Evolutionary conservation across 768 basidiomycete species (phyloP), one percentile per base, ranked within the genome.

Genomic region (Lactarius psammicola): DNA sequence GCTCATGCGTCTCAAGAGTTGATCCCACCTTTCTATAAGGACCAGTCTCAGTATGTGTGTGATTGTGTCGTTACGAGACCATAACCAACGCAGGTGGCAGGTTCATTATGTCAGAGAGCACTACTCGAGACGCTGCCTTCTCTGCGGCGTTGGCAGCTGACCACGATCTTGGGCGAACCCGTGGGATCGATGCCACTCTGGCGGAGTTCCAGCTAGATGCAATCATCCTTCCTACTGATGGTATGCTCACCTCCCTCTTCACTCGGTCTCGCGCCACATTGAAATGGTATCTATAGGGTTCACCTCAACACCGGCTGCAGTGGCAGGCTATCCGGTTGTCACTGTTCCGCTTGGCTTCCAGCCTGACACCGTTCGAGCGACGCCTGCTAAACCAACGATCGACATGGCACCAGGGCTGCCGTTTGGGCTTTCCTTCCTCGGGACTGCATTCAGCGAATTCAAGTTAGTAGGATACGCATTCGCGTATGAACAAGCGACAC

Each of bases 1-100:
- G 79, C 78, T 13, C 79, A 89, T 66, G 78, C 82, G 6, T 75
- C 77, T 7, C 77, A 84, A 36, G 87, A 88, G 70, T 73, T 78
- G 13, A 70, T 74, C 9, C 71, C 73, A 28, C 76, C 78, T 8
- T 79, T 73, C 68, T 72, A 77, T 59, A 74, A 71, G 0, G 73
- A 75, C 58, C 80, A 80, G 65, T 78, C 77, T 4, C 70, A 70
- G 80, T 69, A 70, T 33, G 76, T 33, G 28, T 17, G 8, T 30
- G 8, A 1, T 44, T 54, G 18, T 54, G 13, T 15, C 8, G 5
- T 30, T 30, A 18, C 17, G 23, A 54, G 5, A 9, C 13, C 51
- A 38, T 1, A 17, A 1, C 51, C 30, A 30, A 54, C 30, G 2
- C 28, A 17, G 18, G 2, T 28, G 15, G 28, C 34, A 77, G 75